Evolutionary conservation across 2,329 filamentous ascomycete species (phyloP), one percentile per base, ranked within the genome.

Genomic region (Diaporthe sp.): DNA sequence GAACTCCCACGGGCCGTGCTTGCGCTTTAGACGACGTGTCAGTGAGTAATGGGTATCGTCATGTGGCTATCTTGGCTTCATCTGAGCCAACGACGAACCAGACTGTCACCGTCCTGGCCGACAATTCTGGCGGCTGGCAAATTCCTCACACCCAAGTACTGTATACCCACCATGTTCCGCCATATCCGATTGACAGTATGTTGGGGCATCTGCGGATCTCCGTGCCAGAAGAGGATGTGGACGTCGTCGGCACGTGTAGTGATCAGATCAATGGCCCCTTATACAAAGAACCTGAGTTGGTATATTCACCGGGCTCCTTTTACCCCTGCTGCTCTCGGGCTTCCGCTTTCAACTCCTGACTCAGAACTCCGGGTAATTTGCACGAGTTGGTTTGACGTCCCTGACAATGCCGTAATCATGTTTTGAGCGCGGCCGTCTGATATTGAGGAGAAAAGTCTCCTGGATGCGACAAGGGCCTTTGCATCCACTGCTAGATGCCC

Each of bases 31-130:
- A 70, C 65, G 22, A 70, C 65, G 65, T 70, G 65, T 70, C 65
- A 70, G 65, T 70, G 65, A 70, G 65, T 70, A 70, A 70, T 70
- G 65, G 49, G 49, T 28, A 70, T 70, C 49, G 65, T 70, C 65
- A 70, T 70, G 65, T 70, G 65, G 65, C 65, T 70, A 70, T 37
- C 65, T 70, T 55, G 65, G 65, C 65, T 42, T 70, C 65, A 42
- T 17, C 65, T 55, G 65, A 4, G 49, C 65, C 65, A 70, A 70
- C 65, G 49, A 39, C 22, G n/a, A 42, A 70, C 65, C 65, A 31
- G 13, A 25, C 58, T 42, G 57, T 15, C 20, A 39, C 22, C 57
- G 37, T 44, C 28, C 31, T 22, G 34, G 31, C 42, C 65, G 49
- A 55, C 47, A 13, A 55, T 42, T 42, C 51, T 55, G 49, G 49